Evolutionary conservation across 1,284 basidiomycete species (phyloP).

Genomic region (Ustilago esculenta): DNA sequence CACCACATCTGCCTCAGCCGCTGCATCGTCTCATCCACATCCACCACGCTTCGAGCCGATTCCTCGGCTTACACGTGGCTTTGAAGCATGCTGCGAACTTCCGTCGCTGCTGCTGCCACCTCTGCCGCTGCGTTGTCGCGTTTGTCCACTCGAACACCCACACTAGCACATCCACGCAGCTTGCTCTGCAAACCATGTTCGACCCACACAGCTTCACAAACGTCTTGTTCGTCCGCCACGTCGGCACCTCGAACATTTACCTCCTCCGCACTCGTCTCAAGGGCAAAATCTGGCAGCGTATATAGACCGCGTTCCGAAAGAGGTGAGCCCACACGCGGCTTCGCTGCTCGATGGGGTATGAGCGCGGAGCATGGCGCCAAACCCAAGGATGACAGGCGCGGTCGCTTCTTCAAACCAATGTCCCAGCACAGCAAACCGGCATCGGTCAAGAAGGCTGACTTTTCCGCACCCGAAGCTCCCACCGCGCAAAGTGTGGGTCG

Average conservation of each 20-base stretch:
- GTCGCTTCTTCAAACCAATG: constrained; percentile 4
- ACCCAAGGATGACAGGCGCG: constrained; percentile 2
- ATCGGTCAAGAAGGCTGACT: constrained; percentile 15
- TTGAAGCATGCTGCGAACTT: constrained; percentile 18
- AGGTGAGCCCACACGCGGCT: background rate
- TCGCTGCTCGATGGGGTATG: background rate
- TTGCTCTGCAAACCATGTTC: too few relatives aligned
- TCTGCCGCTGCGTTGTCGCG: constrained; percentile 6
- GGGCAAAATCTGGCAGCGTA: constrained; percentile 13
- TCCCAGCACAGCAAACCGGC: constrained; percentile 1
- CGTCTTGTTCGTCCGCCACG: background rate
- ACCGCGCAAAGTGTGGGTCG: constrained; percentile 28
- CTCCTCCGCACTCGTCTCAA: constrained; percentile 1
- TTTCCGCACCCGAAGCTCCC: constrained; percentile 18
- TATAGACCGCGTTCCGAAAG: constrained; percentile 2
- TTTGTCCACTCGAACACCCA: constrained; percentile 1
- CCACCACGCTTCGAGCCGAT: too few relatives aligned
- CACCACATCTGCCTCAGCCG: too few relatives aligned
- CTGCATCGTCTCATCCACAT: too few relatives aligned
- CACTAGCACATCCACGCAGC: constrained; percentile 1
- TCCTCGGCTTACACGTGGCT: too few relatives aligned
- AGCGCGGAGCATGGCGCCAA: too few relatives aligned
- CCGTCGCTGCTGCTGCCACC: constrained; percentile 6
- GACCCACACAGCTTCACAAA: too few relatives aligned
- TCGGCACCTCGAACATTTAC: background rate